Base-by-base conservation (phyloP, 345 rosid genomes). In the Carallia brachiata region DNA sequence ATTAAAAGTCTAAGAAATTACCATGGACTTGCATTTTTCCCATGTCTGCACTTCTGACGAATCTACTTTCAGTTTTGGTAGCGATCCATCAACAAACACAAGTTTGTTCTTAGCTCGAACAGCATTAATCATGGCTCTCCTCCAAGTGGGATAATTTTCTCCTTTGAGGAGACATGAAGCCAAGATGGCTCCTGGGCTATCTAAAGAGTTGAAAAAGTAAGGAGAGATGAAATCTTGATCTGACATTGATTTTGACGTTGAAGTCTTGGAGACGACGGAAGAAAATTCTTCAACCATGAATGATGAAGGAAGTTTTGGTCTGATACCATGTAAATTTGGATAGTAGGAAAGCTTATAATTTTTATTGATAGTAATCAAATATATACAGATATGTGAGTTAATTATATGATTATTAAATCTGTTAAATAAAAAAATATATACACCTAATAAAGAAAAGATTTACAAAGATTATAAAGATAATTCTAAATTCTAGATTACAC, bases 261-360 rank as follows among this genome's bases (percentile, higher is more conserved):
- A 53, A 53, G 28, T 6, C 6, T 3, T 53, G 6, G 10, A 53
- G 7, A 9, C 6, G 27, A 23, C 2, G 0, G 0, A 0, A n/a
- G 1, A n/a, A 6, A 2, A 7, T 5, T 9, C 3, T n/a, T 53
- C 28, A 53, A 12, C 1, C 28, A 53, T 53, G 4, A n/a, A 23
- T 23, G 23, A 23, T 16, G 5, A 6, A 19, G 19, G 1, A n/a
- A 53, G 0, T 5, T 5, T 0, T 2, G 0, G 23, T 5, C 0
- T 15, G 23, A 53, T 53, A n/a, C 3, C 12, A 53, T n/a, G 28
- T 6, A 53, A 53, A 53, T 53, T 6, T 8, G 2, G 2, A 39
- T 39, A 7, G 0, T 0, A 7, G 13, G 2, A 40, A 40, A 9
- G 13, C 15, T 2, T 40, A 0, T 1, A 0, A 0, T 40, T 40